phyloP scores from a whole-genome alignment of 2,329 filamentous ascomycete species.

The Sphaceloma murrayae region DNA sequence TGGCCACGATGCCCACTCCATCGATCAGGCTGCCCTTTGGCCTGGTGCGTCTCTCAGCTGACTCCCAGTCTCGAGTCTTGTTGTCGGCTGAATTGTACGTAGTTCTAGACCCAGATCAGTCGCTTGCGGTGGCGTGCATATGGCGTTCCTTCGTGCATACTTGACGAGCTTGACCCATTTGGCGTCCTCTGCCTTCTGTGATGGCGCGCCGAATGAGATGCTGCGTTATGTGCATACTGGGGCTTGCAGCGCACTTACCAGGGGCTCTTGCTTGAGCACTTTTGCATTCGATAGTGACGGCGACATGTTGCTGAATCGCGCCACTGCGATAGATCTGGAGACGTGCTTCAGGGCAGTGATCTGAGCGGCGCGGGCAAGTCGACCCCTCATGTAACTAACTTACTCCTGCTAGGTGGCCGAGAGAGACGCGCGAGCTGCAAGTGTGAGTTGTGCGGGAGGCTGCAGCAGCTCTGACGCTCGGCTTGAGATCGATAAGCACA shows the following conservation, averaged over 20 bases:
- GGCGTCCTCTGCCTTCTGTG: slow-evolving; percentile 28
- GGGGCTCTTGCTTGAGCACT: slow-evolving; percentile 19
- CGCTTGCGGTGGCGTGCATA: slow-evolving; percentile 1
- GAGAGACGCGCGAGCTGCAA: no score
- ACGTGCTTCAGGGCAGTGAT: slow-evolving; percentile 4
- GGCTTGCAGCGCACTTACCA: slow-evolving; percentile 14
- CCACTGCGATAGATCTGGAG: neutral
- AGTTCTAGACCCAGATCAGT: slow-evolving; percentile 24
- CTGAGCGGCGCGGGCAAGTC: slow-evolving; percentile 6
- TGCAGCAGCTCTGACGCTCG: neutral
- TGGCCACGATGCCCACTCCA: slow-evolving; percentile 49
- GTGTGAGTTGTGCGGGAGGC: no score
- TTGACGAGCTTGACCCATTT: slow-evolving; percentile 34
- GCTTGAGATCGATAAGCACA: neutral
- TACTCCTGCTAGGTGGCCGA: neutral
- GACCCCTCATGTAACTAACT: slow-evolving; percentile 6
- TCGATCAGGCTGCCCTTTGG: slow-evolving; percentile 46
- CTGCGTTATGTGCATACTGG: no score
- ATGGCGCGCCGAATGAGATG: no score
- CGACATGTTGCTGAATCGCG: slow-evolving; percentile 16
- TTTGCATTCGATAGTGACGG: slow-evolving; percentile 19
- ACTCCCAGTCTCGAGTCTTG: slow-evolving; percentile 34
- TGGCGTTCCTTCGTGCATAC: slow-evolving; percentile 24
- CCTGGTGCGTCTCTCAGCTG: slow-evolving; percentile 43
- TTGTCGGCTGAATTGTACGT: slow-evolving; percentile 37